These are phyloP conservation scores for Fusarium sp. DNA, from an alignment of 2,329 filamentous ascomycete genomes.

Conservation along the genomic window DNA sequence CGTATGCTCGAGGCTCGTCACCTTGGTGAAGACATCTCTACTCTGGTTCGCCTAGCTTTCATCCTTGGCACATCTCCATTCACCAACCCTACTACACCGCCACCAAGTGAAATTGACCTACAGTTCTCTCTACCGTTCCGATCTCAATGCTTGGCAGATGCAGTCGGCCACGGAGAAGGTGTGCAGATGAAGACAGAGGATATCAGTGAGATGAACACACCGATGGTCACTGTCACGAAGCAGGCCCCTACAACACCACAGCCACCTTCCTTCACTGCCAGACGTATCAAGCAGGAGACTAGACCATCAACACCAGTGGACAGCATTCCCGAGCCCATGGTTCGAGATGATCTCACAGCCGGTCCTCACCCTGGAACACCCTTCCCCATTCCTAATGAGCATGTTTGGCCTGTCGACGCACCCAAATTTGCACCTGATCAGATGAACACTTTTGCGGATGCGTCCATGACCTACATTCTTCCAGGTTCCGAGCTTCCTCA, in stretches of 20 bases:
- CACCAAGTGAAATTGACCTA: constrained; percentile 53
- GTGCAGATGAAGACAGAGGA: constrained; percentile 44
- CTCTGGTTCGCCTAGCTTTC: constrained; percentile 57
- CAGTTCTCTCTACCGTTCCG: constrained; percentile 54
- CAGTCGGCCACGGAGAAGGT: constrained; percentile 46
- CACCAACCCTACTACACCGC: constrained; percentile 50
- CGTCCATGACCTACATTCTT: constrained; percentile 47
- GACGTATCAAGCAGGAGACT: constrained; percentile 52
- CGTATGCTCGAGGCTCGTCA: constrained; percentile 59
- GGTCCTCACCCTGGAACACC: constrained; percentile 57
- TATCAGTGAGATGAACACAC: constrained; percentile 38
- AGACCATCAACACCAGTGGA: constrained; percentile 51
- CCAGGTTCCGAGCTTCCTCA: constrained; percentile 46
- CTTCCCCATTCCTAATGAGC: constrained; percentile 54
- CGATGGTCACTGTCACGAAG: constrained; percentile 45
- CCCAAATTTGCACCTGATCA: constrained; percentile 56
- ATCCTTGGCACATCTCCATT: constrained; percentile 57
- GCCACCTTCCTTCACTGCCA: constrained; percentile 46
- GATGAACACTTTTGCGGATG: constrained; percentile 48
- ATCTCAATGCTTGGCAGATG: constrained; percentile 52
- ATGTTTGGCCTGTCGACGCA: constrained; percentile 52
- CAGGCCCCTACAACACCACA: constrained; percentile 47
- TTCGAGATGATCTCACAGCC: constrained; percentile 49
- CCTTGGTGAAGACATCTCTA: constrained; percentile 54
- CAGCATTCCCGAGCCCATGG: constrained; percentile 47